phyloP scores from a whole-genome alignment of 2,329 filamentous ascomycete genomes.

The Chlorencoelia australis region DNA sequence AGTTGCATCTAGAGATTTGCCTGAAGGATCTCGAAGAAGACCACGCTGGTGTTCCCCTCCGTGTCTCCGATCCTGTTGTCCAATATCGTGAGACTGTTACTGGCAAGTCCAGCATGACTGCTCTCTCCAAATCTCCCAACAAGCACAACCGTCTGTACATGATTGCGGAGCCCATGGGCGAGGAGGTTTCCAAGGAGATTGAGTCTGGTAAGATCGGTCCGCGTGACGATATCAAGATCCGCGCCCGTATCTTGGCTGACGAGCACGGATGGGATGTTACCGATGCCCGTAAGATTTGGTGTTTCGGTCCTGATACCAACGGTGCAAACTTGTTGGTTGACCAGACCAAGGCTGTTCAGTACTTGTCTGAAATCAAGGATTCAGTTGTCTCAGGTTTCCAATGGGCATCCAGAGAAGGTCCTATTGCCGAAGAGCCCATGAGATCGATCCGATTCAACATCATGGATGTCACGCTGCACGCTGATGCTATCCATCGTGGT shows the following conservation, averaged over 20 bases:
- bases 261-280: slow-evolving; percentile 99
- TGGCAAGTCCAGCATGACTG: slow-evolving; percentile 80
- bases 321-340: slow-evolving; percentile 98
- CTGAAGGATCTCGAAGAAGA: slow-evolving; percentile 99
- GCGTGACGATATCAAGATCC: slow-evolving; percentile 97
- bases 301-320: slow-evolving; percentile 95
- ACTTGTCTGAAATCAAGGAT: slow-evolving; percentile 99
- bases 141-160: slow-evolving; percentile 99
- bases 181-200: slow-evolving; percentile 86
- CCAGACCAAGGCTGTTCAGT: slow-evolving; percentile 99
- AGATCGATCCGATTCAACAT: slow-evolving; percentile 96
- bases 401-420: slow-evolving; percentile 97
- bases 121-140: slow-evolving; percentile 99
- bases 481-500: slow-evolving; percentile 99
- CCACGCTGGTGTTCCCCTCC: slow-evolving; percentile 96
- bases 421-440: slow-evolving; percentile 97
- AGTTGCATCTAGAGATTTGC: slow-evolving; percentile 99
- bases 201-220: slow-evolving; percentile 86
- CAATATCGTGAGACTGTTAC: slow-evolving; percentile 95
- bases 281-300: slow-evolving; percentile 99
- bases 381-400: slow-evolving; percentile 99
- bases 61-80: slow-evolving; percentile 96
- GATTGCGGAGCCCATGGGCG: slow-evolving; percentile 77
- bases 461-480: slow-evolving; percentile 98
- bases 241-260: slow-evolving; percentile 91